These are phyloP conservation scores for Gastrodia elata DNA, from an alignment of 106 monocot genomes.

Conservation along the genomic window DNA sequence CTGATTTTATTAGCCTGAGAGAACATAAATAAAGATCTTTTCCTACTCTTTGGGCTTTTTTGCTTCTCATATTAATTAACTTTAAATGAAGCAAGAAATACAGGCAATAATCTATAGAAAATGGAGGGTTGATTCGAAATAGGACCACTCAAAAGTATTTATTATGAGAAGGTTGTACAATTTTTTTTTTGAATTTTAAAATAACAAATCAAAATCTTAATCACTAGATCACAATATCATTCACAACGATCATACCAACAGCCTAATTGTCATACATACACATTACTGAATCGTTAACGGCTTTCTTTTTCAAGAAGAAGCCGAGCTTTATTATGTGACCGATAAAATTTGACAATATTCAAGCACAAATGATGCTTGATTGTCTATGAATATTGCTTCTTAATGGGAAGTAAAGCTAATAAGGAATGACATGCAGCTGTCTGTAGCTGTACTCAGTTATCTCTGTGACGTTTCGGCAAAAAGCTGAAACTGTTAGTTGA, in stretches of 20 bases:
- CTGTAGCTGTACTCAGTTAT: background rate
- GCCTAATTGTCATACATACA: too few relatives aligned
- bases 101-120: background rate
- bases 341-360: too few relatives aligned
- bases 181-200: too few relatives aligned
- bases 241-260: too few relatives aligned
- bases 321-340: too few relatives aligned
- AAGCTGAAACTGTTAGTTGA: background rate
- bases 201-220: too few relatives aligned
- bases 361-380: background rate
- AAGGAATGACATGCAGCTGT: background rate
- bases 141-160: too few relatives aligned
- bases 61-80: background rate
- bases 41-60: background rate
- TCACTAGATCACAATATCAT: too few relatives aligned
- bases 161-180: background rate
- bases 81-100: background rate
- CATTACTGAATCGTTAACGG: too few relatives aligned
- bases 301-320: too few relatives aligned
- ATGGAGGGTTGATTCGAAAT: too few relatives aligned
- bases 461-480: background rate
- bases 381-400: background rate
- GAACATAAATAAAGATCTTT: conserved; percentile 9
- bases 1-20: conserved; percentile 15
- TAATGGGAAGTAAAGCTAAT: background rate